Conservation (phyloP, 495 filamentous ascomycete species). For the Xylaria nigripes region DNA sequence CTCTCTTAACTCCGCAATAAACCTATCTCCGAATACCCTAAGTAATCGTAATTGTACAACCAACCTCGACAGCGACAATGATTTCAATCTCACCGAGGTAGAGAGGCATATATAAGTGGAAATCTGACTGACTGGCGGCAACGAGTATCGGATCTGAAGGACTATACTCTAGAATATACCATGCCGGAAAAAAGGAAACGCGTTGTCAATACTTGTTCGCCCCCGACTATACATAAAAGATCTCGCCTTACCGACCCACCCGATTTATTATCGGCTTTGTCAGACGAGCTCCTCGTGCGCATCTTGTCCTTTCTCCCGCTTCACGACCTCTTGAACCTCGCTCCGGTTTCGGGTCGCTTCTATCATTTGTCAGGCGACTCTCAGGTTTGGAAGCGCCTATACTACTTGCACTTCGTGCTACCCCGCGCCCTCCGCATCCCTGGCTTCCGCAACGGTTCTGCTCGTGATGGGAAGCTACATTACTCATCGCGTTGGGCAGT, state of each 20-base stretch:
- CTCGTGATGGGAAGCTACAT: conserved; percentile 37
- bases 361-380: conserved; percentile 68
- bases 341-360: conserved; percentile 75
- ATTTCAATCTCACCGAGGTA: background rate
- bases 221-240: conserved; percentile 14
- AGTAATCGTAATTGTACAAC: no score
- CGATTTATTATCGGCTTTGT: conserved; percentile 52
- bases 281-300: conserved; percentile 80
- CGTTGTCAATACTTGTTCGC: conserved; percentile 13
- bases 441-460: conserved; percentile 45
- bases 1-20: no score
- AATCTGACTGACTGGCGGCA: background rate
- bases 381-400: conserved; percentile 84
- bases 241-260: conserved; percentile 16
- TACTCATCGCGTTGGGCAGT: conserved; percentile 67
- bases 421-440: conserved; percentile 74
- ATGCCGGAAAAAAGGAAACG: conserved; percentile 24
- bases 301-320: conserved; percentile 72
- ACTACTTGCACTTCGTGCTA: conserved; percentile 82
- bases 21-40: no score
- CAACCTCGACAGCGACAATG: background rate
- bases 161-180: background rate
- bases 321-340: conserved; percentile 56
- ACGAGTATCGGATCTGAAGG: background rate
- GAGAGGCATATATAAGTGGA: background rate